Base-by-base conservation (phyloP, 495 filamentous ascomycete species). In the Chlorociboria aeruginascens region DNA sequence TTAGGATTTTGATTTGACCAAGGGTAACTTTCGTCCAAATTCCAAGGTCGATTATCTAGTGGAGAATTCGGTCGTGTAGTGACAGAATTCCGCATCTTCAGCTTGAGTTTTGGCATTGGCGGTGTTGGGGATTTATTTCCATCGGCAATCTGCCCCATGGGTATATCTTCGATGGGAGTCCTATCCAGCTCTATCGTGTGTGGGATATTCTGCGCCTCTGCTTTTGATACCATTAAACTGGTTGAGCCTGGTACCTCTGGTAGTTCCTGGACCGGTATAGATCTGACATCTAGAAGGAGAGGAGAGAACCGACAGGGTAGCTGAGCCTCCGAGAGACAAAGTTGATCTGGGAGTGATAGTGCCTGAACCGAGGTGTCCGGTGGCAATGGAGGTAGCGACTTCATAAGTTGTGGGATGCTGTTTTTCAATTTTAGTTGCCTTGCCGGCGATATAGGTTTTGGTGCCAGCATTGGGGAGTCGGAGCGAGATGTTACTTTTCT, bases 381-480 rank as follows among this genome's bases (percentile, higher is more conserved):
- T 13, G 69, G 66, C 29, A 73, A 32, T 16, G 67, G 58, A n/a
- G 69, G 70, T 28, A 73, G 51, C 29, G 67, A 63, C 49, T 73
- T 72, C 68, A 74, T 72, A 34, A 74, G 56, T 48, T 67, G 65
- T 37, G 71, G 69, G 25, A 73, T 60, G 48, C 70, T 73, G 50
- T 69, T 68, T 51, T 70, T 70, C 43, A 71, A 57, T 46, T 62
- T 67, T 35, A 73, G 60, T 52, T 68, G 61, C 32, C 65, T 61
- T 38, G 57, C 64, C 30, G 71, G 66, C 9, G 68, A 72, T 10
- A 71, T 70, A 9, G 70, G 69, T 35, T 66, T 63, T 12, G 68
- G 69, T 31, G 67, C 63, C 4, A 72, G 50, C 39, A 72, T 63
- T 13, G 63, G 59, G 12, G 51, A 47, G 2, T 43, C 43, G 16